Conservation (phyloP, 441 rosid species). For the Erodium trifolium region DNA sequence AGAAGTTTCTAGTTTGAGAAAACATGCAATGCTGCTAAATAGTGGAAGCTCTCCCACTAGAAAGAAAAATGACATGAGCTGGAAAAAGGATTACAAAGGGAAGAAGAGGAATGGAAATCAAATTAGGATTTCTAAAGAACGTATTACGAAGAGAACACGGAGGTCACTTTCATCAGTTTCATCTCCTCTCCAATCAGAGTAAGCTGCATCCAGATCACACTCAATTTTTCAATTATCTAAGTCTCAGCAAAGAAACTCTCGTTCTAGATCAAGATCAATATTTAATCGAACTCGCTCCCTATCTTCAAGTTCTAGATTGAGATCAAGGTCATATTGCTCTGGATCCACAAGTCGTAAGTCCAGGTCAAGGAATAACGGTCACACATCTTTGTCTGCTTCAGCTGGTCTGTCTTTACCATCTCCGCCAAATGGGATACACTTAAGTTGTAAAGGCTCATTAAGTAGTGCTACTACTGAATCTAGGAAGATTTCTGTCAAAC, state of each 20-base stretch:
- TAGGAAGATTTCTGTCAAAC: constrained; percentile 20
- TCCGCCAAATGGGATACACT: constrained; percentile 24
- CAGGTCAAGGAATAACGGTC: constrained; percentile 25
- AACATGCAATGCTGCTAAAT: constrained; percentile 15
- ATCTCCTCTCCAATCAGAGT: constrained; percentile 23
- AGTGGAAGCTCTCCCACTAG: constrained; percentile 19
- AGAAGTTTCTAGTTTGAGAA: constrained; percentile 20
- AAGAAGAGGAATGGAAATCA: constrained; percentile 27
- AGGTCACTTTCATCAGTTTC: not conserved
- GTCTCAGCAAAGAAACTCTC: constrained; percentile 17
- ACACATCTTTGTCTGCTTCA: constrained; percentile 28
- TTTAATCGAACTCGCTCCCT: constrained; percentile 22
- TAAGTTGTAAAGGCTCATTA: not conserved
- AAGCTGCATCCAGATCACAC: constrained; percentile 22
- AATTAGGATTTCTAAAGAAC: constrained; percentile 20
- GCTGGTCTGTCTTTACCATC: constrained; percentile 22
- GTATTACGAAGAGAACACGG: constrained; percentile 26
- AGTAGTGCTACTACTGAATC: constrained; percentile 23
- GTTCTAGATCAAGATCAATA: constrained; percentile 18
- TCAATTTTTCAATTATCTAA: constrained; percentile 22
- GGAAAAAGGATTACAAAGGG: constrained; percentile 18
- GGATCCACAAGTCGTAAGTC: constrained; percentile 22
- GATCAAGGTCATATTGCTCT: constrained; percentile 20
- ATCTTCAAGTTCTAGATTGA: constrained; percentile 27
- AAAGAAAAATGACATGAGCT: constrained; percentile 19